Base-by-base conservation (phyloP, 2,329 filamentous ascomycete genomes). In the Stagonosporopsis rhizophila region DNA sequence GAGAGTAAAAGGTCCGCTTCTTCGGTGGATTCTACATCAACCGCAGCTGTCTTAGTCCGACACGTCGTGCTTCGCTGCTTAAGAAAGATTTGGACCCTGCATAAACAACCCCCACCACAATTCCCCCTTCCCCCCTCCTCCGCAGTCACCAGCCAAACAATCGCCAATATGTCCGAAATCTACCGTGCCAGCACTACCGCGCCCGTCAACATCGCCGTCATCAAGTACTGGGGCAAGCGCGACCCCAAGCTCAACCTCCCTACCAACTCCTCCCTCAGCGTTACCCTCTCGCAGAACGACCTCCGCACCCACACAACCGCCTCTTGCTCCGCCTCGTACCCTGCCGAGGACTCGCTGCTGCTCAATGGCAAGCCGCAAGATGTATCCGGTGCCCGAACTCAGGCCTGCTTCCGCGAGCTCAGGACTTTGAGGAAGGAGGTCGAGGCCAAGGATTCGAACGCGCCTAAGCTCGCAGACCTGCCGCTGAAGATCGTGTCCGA, bases 161-260 rank as follows among this genome's bases (percentile, higher is more conserved):
- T 14, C 34, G 22, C 37, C 64, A 67, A 52, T 39, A 81, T 81
- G 78, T 67, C 78, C 37, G 77, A 79, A 35, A 85, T 98, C 71
- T 93, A 96, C 82, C 89, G 92, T 70, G 91, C 95, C 67, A 97
- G 91, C 82, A 97, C 95, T 57, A 98, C 93, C 62, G 95, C 95
- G 37, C 95, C 94, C 14, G 94, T 98, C 74, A 98, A 98, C 82
- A 98, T 98, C 75, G 94, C 94, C 65, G 93, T 98, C 55, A 95
- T 98, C 81, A 98, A 98, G 75, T 90, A 99, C 85, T 99, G 96
- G 95, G 95, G 96, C 69, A 99, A 99, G 81, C 91, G 95, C 61
- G 93, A 98, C 78, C 80, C 91, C 48, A 91, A 90, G 75, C 87
- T 98, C 70, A 99, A 99, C 79, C 89, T 98, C 53, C 95, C 95